These are phyloP conservation scores for Lentinus brumalis DNA, from an alignment of 768 basidiomycete genomes.

Conservation along the genomic window DNA sequence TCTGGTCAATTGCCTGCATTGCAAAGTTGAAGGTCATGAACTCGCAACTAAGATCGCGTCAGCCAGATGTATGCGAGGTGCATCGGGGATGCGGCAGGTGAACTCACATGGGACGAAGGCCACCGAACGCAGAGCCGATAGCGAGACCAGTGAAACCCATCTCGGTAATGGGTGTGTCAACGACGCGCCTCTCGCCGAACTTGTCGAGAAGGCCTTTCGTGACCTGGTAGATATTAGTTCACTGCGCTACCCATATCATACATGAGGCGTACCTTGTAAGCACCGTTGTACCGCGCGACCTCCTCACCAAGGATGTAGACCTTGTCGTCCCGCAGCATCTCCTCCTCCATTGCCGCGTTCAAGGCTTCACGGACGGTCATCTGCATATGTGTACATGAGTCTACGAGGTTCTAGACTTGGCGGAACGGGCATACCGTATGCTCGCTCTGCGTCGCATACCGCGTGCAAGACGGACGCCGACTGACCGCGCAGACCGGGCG, in stretches of 20 bases:
- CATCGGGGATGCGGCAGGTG: background rate
- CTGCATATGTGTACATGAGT: slow-evolving; percentile 40
- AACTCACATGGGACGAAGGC: slow-evolving; percentile 87
- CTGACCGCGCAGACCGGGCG: slow-evolving; percentile 46
- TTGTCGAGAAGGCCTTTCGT: slow-evolving; percentile 99
- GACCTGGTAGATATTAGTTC: slow-evolving; percentile 51
- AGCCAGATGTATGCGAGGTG: background rate
- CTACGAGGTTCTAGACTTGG: slow-evolving; percentile 10
- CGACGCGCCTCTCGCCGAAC: slow-evolving; percentile 97
- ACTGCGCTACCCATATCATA: background rate
- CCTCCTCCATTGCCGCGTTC: slow-evolving; percentile 98
- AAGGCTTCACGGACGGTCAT: slow-evolving; percentile 99
- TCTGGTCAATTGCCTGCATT: slow-evolving; percentile 99
- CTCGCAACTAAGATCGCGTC: slow-evolving; percentile 69
- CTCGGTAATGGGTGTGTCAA: slow-evolving; percentile 97
- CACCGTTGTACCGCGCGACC: slow-evolving; percentile 97
- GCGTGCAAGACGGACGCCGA: slow-evolving; percentile 50
- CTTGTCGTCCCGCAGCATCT: slow-evolving; percentile 93
- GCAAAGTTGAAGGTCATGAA: slow-evolving; percentile 99
- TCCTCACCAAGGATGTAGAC: slow-evolving; percentile 98
- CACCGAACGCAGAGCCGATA: slow-evolving; percentile 91
- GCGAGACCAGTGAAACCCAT: slow-evolving; percentile 99
- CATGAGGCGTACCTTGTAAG: slow-evolving; percentile 73
- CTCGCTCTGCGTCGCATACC: slow-evolving; percentile 63
- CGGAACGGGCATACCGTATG: slow-evolving; percentile 44